These are phyloP conservation scores for Alternaria arborescens DNA, from an alignment of 2,329 filamentous ascomycete genomes.

Conservation along the genomic window DNA sequence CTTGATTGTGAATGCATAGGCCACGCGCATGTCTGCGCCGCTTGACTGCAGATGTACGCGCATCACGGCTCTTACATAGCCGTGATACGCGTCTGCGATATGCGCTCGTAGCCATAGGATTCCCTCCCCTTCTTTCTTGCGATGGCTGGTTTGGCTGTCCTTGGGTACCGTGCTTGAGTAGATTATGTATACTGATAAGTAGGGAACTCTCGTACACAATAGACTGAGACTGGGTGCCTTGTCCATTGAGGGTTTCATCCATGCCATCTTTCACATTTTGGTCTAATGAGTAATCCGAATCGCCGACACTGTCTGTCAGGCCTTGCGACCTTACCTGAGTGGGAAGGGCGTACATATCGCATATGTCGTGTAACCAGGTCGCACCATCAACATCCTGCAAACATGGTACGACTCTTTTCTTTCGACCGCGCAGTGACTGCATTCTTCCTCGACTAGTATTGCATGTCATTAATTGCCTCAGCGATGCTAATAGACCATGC, in stretches of 20 bases:
- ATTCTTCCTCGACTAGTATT: neutral
- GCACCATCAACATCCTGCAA: neutral
- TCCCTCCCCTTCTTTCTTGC: neutral
- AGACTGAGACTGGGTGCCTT: neutral
- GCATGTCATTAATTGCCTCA: neutral
- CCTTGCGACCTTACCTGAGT: neutral
- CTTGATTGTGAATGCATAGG: too few species aligned
- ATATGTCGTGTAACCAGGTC: neutral
- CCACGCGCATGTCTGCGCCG: neutral
- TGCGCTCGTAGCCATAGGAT: neutral
- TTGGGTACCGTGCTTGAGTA: neutral
- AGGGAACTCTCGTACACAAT: neutral
- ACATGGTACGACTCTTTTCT: neutral
- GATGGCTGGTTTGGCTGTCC: neutral
- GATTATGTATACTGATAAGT: fast-evolving
- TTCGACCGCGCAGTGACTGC: neutral
- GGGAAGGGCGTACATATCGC: neutral
- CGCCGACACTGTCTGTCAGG: neutral
- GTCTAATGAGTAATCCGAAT: neutral
- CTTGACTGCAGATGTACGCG: neutral
- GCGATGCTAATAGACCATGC: neutral
- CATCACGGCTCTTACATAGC: neutral
- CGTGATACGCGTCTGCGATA: neutral
- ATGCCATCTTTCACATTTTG: neutral
- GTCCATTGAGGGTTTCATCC: too few species aligned